Base-by-base conservation (phyloP, 73 alveolate species). In the Blepharisma stoltei region DNA sequence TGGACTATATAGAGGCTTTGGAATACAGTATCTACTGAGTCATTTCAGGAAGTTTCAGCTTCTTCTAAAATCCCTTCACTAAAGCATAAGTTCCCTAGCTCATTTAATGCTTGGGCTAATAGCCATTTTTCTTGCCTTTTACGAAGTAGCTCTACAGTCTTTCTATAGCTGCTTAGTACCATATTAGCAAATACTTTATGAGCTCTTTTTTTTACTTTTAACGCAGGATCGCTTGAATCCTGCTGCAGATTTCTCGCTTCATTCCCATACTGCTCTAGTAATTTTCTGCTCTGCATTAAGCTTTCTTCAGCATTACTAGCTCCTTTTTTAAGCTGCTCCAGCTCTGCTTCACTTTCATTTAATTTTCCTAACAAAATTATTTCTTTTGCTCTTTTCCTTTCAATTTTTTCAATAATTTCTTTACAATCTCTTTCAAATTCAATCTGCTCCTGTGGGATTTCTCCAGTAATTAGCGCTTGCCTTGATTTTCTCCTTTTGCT, bases 401-500 rank as follows among this genome's bases (percentile, higher is more conserved):
- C 86, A 20, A 92, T 85, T 78, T 91, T 94, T 79, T 87, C 91
- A 47, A 89, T 88, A 54, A 94, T 77, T 73, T 78, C 83, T 37
- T 89, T 86, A 73, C 90, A 89, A 78, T 94, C 99, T 84, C 86
- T 87, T 55, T 81, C 88, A 87, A 89, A 94, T 81, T 94, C 97
- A 20, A 83, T 70, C 83, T 94, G 97, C 70, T 94, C 99, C 11
- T 91, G 93, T 0, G 99, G 99, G 18, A 94, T 88, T 78, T 94
- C 99, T 9, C 99, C 99, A 14, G 99, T 94, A 6, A 94, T 86
- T 89, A 92, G 79, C 55, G 96, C 97, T 78, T 91, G 93, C 55
- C 99, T 80, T 70, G 93, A 86, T 70, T 93, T 86, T 78, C 90
- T 90, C 90, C 92, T 94, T 81, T 95, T 92, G 38, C 76, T 81